A percentile compares a stretch with the other conserved stretches of the same genome.
Conservation (phyloP, 495 filamentous ascomycete genomes). For the Xylaria longipes region DNA sequence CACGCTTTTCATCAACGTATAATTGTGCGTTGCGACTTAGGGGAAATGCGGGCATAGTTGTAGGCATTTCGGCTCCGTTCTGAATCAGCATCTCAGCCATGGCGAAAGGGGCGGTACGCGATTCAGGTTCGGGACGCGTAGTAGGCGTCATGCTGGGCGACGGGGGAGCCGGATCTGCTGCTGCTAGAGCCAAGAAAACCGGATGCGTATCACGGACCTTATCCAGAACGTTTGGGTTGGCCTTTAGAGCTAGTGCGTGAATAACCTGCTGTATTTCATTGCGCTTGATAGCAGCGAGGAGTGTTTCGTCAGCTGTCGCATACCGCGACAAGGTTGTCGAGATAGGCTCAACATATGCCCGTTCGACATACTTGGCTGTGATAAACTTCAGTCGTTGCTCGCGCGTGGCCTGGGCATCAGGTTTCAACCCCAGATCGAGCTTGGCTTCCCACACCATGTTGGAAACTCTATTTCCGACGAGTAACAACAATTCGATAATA, state of each 20-base stretch:
- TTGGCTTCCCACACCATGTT: slow-evolving; percentile 97
- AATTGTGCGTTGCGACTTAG: slow-evolving; percentile 76
- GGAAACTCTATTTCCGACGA: slow-evolving; percentile 90
- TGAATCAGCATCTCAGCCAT: slow-evolving; percentile 92
- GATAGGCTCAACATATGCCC: slow-evolving; percentile 79
- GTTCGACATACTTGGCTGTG: slow-evolving; percentile 90
- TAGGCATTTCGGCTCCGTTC: slow-evolving; percentile 89
- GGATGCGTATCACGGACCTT: slow-evolving; percentile 87
- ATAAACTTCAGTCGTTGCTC: slow-evolving; percentile 94
- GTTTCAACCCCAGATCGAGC: slow-evolving; percentile 74
- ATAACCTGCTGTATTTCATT: slow-evolving; percentile 92
- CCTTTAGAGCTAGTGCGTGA: slow-evolving; percentile 85
- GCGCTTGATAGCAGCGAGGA: slow-evolving; percentile 91
- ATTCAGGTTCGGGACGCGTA: slow-evolving; percentile 38
- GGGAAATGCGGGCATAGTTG: slow-evolving; percentile 72
- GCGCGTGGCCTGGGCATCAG: slow-evolving; percentile 74
- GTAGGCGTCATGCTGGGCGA: slow-evolving; percentile 47
- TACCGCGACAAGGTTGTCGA: slow-evolving; percentile 77
- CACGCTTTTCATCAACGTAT: slow-evolving; percentile 84
- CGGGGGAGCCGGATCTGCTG: slow-evolving; percentile 85
- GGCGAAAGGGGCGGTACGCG: slow-evolving; percentile 67
- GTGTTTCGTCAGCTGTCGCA: slow-evolving; percentile 81
- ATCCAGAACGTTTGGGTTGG: slow-evolving; percentile 86
- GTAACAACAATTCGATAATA: slow-evolving; percentile 90
- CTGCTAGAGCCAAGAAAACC: slow-evolving; percentile 90